Percentiles rank a stretch among this genome's conserved stretches.
Evolutionary conservation across 306 rosid genomes (phyloP).

Genomic region (Betula pendula): DNA sequence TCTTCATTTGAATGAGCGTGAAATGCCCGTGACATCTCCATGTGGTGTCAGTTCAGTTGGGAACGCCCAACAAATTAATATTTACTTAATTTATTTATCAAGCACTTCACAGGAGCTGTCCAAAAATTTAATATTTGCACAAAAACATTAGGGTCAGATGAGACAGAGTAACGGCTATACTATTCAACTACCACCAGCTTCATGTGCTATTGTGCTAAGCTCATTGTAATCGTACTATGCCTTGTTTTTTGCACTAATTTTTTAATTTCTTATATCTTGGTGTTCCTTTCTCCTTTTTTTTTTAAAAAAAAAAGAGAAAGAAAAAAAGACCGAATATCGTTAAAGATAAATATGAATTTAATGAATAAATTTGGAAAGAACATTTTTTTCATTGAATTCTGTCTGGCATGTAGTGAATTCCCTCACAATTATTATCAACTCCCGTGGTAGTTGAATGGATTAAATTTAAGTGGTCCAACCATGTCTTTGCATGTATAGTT

Average conservation of each 20-base stretch:
- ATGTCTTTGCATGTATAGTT: not conserved
- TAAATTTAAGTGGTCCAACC: constrained; percentile 24
- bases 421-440: not conserved
- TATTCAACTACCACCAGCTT: constrained; percentile 21
- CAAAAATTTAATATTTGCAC: not conserved
- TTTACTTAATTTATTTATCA: constrained; percentile 16
- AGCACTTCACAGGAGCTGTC: constrained; percentile 33
- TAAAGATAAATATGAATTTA: too few species aligned
- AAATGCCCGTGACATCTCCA: constrained; percentile 39
- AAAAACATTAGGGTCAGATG: constrained; percentile 30
- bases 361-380: too few species aligned
- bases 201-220: constrained; percentile 35
- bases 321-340: too few species aligned
- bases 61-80: constrained; percentile 42
- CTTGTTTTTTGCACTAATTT: constrained; percentile 6
- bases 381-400: too few species aligned
- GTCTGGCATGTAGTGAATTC: not conserved
- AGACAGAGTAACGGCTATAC: constrained; percentile 56
- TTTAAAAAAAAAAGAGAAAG: too few species aligned
- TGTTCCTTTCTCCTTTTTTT: too few species aligned
- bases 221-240: constrained; percentile 6
- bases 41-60: constrained; percentile 29
- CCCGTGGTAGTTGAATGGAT: constrained; percentile 19
- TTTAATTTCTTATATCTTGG: too few species aligned
- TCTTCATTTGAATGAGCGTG: constrained; percentile 34